Conservation (phyloP, 2,329 filamentous ascomycete species). For the Trichoderma lentiforme region DNA sequence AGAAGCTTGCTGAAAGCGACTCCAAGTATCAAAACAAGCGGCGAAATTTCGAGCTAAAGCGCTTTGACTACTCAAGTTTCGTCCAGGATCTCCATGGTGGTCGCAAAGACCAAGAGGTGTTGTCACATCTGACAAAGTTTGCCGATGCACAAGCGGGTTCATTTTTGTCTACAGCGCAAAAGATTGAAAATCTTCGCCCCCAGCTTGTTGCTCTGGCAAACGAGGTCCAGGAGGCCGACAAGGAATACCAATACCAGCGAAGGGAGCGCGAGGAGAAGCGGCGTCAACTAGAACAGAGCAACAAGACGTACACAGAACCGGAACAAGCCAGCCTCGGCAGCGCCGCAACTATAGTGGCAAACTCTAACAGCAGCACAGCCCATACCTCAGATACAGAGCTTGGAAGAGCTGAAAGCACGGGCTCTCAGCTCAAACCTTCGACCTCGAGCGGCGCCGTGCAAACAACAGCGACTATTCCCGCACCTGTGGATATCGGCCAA, state of each 20-base stretch:
- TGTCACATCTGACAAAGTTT: constrained; percentile 91
- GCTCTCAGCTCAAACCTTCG: constrained; percentile 60
- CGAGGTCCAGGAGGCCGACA: constrained; percentile 91
- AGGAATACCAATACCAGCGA: constrained; percentile 92
- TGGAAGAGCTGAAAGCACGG: constrained; percentile 63
- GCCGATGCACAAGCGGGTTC: constrained; percentile 84
- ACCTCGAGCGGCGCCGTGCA: constrained; percentile 43
- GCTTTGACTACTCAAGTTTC: constrained; percentile 98
- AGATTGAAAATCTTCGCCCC: constrained; percentile 80
- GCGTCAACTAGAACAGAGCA: constrained; percentile 83
- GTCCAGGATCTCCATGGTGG: constrained; percentile 99
- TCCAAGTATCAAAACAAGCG: constrained; percentile 94
- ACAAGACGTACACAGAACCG: constrained; percentile 67
- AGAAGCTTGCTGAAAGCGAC: constrained; percentile 92
- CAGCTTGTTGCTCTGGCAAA: constrained; percentile 83
- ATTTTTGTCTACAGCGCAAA: constrained; percentile 80
- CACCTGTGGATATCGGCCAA: constrained; percentile 43
- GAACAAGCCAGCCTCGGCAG: constrained; percentile 51
- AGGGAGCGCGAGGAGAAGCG: constrained; percentile 96
- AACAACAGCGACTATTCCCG: constrained; percentile 23
- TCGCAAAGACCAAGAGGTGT: constrained; percentile 94
- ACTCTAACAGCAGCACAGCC: constrained; percentile 44
- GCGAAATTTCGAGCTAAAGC: constrained; percentile 91
- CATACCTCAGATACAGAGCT: constrained; percentile 65
- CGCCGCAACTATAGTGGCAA: constrained; percentile 30